These are phyloP conservation scores for Lentinula sp. DNA, from an alignment of 768 basidiomycete species.

Conservation along the genomic window DNA sequence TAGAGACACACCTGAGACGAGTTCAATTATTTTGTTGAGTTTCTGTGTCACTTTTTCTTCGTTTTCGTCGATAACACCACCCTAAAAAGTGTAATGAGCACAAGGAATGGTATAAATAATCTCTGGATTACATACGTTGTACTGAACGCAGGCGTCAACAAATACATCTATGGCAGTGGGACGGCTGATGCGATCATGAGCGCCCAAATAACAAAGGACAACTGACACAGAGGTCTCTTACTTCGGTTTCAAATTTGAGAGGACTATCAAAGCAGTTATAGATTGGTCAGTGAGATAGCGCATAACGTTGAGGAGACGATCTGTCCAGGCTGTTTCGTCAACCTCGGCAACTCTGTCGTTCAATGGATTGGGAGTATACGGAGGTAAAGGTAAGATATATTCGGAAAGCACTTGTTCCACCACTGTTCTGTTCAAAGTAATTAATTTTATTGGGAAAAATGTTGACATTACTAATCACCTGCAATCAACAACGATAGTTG, in stretches of 20 bases:
- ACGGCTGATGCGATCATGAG: conserved; percentile 35
- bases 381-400: conserved; percentile 79
- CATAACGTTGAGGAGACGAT: conserved; percentile 71
- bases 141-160: conserved; percentile 64
- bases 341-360: conserved; percentile 35
- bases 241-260: conserved; percentile 62
- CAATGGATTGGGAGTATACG: conserved; percentile 20
- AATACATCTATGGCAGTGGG: conserved; percentile 67
- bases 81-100: conserved; percentile 38
- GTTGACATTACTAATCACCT: conserved; percentile 32
- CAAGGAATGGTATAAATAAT: not conserved
- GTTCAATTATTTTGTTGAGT: conserved; percentile 42
- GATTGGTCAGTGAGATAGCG: conserved; percentile 56
- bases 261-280: conserved; percentile 46
- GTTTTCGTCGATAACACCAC: conserved; percentile 84
- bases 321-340: conserved; percentile 84
- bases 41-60: conserved; percentile 55
- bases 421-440: conserved; percentile 33
- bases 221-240: conserved; percentile 18
- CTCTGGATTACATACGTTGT: conserved; percentile 61
- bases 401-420: conserved; percentile 67
- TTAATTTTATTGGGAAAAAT: not conserved
- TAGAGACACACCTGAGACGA: conserved; percentile 51
- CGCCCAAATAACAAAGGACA: not conserved
- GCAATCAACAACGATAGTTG: conserved; percentile 46